A percentile compares a stretch with the other conserved stretches of the same genome.
Conservation (phyloP, 177 flowering plant genomes). For the Vitis hybrid region DNA sequence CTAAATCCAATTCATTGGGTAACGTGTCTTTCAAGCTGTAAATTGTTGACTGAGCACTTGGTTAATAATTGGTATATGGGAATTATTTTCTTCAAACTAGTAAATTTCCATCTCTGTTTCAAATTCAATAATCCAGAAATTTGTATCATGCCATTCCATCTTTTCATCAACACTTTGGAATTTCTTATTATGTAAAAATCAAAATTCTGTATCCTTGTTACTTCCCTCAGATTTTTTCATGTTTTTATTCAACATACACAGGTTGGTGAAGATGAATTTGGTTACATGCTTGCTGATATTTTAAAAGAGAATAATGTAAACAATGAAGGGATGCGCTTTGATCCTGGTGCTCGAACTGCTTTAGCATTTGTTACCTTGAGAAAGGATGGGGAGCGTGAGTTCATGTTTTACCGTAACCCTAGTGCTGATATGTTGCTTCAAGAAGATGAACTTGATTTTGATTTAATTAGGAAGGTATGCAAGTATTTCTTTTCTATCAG, state of each 20-base stretch:
- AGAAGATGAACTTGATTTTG: slow-evolving; percentile 77
- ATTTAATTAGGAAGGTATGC: slow-evolving; percentile 72
- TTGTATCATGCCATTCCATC: not conserved
- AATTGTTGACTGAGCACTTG: too few species aligned
- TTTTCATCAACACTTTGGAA: not conserved
- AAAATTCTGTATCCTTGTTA: not conserved
- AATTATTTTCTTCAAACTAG: too few species aligned
- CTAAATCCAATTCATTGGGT: too few species aligned
- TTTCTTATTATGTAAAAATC: not conserved
- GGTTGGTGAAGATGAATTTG: slow-evolving; percentile 99
- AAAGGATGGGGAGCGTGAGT: slow-evolving; percentile 89
- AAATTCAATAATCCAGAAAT: too few species aligned
- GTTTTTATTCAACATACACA: slow-evolving; percentile 24
- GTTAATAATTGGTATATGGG: too few species aligned
- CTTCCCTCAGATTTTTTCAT: not conserved
- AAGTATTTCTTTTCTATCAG: not conserved
- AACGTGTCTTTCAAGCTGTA: too few species aligned
- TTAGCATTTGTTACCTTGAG: slow-evolving; percentile 90
- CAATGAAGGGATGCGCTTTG: slow-evolving; percentile 81
- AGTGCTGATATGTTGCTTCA: slow-evolving; percentile 97
- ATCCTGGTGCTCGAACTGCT: slow-evolving; percentile 95
- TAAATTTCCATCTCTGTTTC: too few species aligned
- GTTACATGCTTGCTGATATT: slow-evolving; percentile 94
- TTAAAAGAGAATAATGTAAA: slow-evolving; percentile 89
- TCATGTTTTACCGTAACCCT: slow-evolving; percentile 98